Evolutionary conservation across 257 asterid species (phyloP).

Genomic region (Anisodus acutangulus): DNA sequence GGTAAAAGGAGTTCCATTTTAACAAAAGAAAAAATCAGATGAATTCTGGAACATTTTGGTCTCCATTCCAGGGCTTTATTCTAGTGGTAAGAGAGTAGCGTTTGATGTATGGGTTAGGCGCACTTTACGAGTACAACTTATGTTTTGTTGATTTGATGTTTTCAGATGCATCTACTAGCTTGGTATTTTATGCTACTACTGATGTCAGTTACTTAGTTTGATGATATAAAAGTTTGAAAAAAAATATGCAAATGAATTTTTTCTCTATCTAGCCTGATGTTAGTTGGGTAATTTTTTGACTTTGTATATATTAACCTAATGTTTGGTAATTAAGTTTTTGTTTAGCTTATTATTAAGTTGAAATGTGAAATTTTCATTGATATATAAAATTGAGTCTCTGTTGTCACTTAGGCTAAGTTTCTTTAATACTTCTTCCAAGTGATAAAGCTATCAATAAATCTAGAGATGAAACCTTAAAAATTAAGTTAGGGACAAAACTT

Average conservation of each 20-base stretch:
- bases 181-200: neutral
- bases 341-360: neutral
- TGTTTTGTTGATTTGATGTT: too few species aligned
- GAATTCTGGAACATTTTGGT: too few species aligned
- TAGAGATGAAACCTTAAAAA: neutral
- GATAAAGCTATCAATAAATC: neutral
- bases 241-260: neutral
- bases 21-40: neutral
- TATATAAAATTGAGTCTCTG: slow-evolving; percentile 2
- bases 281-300: neutral
- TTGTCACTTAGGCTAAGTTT: slow-evolving; percentile 5
- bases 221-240: too few species aligned
- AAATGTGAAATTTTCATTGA: neutral
- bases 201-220: neutral
- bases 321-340: slow-evolving; percentile 10
- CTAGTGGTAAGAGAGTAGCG: neutral
- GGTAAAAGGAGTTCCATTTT: neutral
- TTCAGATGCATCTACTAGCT: too few species aligned
- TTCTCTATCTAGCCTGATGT: slow-evolving; percentile 3
- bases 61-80: neutral
- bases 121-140: neutral
- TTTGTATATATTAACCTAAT: slow-evolving; percentile 11
- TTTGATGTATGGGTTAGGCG: neutral
- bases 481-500: neutral
- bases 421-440: neutral